Conservation (phyloP, 805 yeast genomes). For the Starmerella potacharoeniae region DNA sequence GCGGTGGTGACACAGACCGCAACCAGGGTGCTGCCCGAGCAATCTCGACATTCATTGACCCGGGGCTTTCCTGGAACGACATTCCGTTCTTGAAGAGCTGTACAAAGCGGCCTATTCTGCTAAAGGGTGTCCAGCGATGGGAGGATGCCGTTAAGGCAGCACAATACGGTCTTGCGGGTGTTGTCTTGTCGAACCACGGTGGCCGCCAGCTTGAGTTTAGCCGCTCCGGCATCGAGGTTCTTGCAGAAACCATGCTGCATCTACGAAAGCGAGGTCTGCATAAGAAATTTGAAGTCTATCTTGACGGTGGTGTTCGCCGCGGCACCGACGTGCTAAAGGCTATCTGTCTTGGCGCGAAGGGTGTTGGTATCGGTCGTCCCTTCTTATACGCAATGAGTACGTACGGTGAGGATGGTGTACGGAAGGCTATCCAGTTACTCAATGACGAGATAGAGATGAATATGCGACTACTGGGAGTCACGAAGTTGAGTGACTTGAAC, state of each 20-base stretch:
- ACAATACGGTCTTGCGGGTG: constrained; percentile 60
- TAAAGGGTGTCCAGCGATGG: constrained; percentile 76
- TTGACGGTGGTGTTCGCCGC: constrained; percentile 71
- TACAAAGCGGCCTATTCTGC: constrained; percentile 33
- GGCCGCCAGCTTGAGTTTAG: constrained; percentile 81
- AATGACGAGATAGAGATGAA: constrained; percentile 62
- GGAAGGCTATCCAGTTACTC: constrained; percentile 51
- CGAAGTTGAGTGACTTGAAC: constrained; percentile 46
- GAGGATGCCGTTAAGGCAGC: constrained; percentile 69
- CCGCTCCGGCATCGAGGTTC: constrained; percentile 57
- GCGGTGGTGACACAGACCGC: constrained; percentile 40
- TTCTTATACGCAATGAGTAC: constrained; percentile 68
- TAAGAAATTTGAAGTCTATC: constrained; percentile 46
- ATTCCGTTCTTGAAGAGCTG: constrained; percentile 1
- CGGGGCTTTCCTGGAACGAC: constrained; percentile 25
- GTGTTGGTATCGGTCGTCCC: constrained; percentile 66
- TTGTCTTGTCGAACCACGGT: constrained; percentile 82
- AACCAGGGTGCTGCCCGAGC: constrained; percentile 80
- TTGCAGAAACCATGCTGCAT: constrained; percentile 58
- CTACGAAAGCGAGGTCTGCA: constrained; percentile 25
- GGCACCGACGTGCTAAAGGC: constrained; percentile 74
- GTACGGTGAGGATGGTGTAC: constrained; percentile 67
- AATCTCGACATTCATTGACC: constrained; percentile 76
- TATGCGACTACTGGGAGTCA: constrained; percentile 71
- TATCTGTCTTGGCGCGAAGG: constrained; percentile 62